These are phyloP conservation scores for Circinella umbellata DNA, from an alignment of 371 early-diverging fungal species.

Conservation along the genomic window DNA sequence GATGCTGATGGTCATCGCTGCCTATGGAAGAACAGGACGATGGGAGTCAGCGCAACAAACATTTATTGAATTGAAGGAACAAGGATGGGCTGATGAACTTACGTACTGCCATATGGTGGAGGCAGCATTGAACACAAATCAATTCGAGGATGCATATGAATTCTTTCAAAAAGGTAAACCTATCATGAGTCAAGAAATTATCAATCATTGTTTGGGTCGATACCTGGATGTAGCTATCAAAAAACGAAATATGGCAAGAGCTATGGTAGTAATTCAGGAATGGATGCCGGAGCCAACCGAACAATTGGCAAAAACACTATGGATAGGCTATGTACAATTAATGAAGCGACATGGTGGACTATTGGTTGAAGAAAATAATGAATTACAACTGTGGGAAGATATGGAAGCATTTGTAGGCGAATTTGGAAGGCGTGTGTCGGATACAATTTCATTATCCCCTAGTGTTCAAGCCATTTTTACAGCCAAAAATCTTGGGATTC, in stretches of 20 bases:
- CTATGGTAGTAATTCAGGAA: slow-evolving; percentile 9
- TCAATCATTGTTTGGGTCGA: slow-evolving; percentile 8
- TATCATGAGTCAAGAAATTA: background rate
- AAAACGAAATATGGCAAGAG: slow-evolving; percentile 11
- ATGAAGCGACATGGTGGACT: slow-evolving; percentile 8
- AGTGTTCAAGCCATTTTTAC: slow-evolving; percentile 15
- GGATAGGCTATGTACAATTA: slow-evolving; percentile 12
- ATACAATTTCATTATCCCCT: background rate
- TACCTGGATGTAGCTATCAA: slow-evolving; percentile 6
- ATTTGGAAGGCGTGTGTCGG: slow-evolving; percentile 5
- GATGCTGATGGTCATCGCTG: slow-evolving; percentile 26
- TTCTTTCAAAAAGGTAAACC: slow-evolving; percentile 10
- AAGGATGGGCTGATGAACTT: slow-evolving; percentile 8
- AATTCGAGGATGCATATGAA: slow-evolving; percentile 5
- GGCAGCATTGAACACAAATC: slow-evolving; percentile 25
- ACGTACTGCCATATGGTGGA: slow-evolving; percentile 27
- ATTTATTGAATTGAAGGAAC: slow-evolving; percentile 22
- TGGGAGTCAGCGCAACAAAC: slow-evolving; percentile 14
- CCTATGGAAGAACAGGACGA: slow-evolving; percentile 29
- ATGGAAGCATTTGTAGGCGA: slow-evolving; percentile 16
- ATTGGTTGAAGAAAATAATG: background rate
- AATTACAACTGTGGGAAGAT: background rate
- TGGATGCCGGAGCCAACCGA: background rate
- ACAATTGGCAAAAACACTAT: background rate
- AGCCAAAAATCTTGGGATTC: background rate